These are phyloP conservation scores for Malassezia japonica DNA, from an alignment of 1,284 basidiomycete species.

Conservation along the genomic window DNA sequence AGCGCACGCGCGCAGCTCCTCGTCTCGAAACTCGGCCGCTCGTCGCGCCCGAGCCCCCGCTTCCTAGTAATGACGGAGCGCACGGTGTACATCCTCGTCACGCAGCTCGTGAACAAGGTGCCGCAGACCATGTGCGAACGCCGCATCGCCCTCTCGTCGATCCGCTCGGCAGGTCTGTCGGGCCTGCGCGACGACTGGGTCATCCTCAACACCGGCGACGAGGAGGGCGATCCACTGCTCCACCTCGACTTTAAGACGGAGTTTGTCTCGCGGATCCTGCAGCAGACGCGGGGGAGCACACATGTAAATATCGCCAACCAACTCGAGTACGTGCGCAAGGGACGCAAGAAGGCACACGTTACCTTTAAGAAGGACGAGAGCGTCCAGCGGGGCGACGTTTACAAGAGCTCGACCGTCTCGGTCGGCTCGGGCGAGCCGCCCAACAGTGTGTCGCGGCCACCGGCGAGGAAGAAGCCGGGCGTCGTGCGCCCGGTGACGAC, in stretches of 20 bases:
- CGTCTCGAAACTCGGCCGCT: slow-evolving; percentile 74
- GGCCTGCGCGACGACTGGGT: slow-evolving; percentile 84
- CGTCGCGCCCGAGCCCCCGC: slow-evolving; percentile 83
- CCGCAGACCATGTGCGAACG: slow-evolving; percentile 64
- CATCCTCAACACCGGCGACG: slow-evolving; percentile 58
- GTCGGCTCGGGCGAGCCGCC: slow-evolving; percentile 81
- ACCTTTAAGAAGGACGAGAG: slow-evolving; percentile 83
- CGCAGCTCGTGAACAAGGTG: slow-evolving; percentile 54
- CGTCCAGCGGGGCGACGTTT: slow-evolving; percentile 65
- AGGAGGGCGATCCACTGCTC: slow-evolving; percentile 77
- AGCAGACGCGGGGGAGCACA: slow-evolving; percentile 68
- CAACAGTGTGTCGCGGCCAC: slow-evolving; percentile 67
- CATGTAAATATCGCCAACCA: slow-evolving; percentile 52
- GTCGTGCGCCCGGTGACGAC: slow-evolving; percentile 16
- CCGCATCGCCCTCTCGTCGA: slow-evolving; percentile 77
- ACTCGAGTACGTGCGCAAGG: slow-evolving; percentile 76
- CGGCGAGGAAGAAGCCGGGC: slow-evolving; percentile 55
- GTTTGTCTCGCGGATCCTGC: slow-evolving; percentile 69
- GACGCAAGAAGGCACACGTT: slow-evolving; percentile 83
- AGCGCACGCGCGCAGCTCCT: slow-evolving; percentile 75
- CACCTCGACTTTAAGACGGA: slow-evolving; percentile 95
- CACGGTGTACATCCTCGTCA: slow-evolving; percentile 73
- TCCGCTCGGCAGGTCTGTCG: slow-evolving; percentile 75
- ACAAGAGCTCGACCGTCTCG: slow-evolving; percentile 86
- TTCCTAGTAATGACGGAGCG: slow-evolving; percentile 82